These are phyloP conservation scores for Diplosphaera chodatii DNA, from an alignment of 139 green algal species.

Conservation along the genomic window DNA sequence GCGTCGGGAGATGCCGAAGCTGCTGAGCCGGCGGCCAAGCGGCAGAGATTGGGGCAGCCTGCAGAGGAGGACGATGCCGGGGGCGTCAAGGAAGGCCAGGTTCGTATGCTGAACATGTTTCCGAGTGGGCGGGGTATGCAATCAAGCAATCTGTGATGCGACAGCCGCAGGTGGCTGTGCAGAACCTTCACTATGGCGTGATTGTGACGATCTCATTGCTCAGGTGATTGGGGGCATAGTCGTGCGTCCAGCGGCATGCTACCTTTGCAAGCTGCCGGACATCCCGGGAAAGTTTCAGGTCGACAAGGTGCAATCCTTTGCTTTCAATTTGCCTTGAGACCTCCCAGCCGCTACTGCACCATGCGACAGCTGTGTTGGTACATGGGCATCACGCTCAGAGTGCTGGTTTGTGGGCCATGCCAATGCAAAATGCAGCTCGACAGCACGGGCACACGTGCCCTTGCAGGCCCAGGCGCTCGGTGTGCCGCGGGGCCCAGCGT, in stretches of 20 bases:
- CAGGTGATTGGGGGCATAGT: slow-evolving; percentile 8
- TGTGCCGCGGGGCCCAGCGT: slow-evolving; percentile 59
- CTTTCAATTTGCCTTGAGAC: background rate
- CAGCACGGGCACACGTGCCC: too few species aligned
- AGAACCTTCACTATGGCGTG: too few species aligned
- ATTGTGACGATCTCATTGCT: background rate
- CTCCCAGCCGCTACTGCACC: too few species aligned
- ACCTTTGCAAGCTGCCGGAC: slow-evolving; percentile 63
- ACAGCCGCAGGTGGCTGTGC: too few species aligned
- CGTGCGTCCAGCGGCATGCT: slow-evolving; percentile 38
- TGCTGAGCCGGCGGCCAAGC: slow-evolving; percentile 27
- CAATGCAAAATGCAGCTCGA: too few species aligned
- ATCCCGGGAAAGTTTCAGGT: slow-evolving; percentile 85
- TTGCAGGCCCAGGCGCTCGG: slow-evolving; percentile 60
- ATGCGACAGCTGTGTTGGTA: too few species aligned
- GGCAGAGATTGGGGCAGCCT: slow-evolving; percentile 11
- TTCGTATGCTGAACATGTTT: too few species aligned
- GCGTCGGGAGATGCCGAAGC: background rate
- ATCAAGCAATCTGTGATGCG: too few species aligned
- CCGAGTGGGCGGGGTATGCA: too few species aligned
- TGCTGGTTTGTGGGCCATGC: too few species aligned
- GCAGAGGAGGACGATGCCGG: background rate
- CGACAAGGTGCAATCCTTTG: slow-evolving; percentile 30
- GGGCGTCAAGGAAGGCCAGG: background rate
- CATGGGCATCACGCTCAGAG: too few species aligned